These are phyloP conservation scores for Gillenia trifoliata DNA, from an alignment of 306 rosid genomes.

Conservation along the genomic window DNA sequence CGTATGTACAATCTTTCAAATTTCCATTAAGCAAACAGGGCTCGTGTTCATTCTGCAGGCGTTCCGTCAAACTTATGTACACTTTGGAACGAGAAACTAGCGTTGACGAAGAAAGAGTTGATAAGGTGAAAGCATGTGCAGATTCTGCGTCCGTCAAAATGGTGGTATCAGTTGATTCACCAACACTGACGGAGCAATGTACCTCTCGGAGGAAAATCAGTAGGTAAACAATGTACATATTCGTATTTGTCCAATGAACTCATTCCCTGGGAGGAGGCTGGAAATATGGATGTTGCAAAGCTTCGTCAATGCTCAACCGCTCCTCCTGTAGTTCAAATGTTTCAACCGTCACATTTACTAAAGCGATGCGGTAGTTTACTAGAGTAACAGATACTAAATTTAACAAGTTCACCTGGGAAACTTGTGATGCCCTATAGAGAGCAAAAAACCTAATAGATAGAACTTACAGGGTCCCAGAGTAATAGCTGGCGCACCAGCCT, in stretches of 20 bases:
- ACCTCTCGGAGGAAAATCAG: not conserved
- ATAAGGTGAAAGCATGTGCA: slow-evolving; percentile 41
- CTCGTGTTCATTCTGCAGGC: slow-evolving; percentile 40
- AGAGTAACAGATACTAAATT: not conserved
- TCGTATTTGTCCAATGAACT: slow-evolving; percentile 1
- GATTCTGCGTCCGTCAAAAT: slow-evolving; percentile 64
- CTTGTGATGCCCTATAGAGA: not conserved
- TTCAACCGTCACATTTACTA: not conserved
- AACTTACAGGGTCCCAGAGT: slow-evolving; percentile 85
- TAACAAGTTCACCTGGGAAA: not conserved
- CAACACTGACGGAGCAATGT: not conserved
- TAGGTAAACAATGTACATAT: not conserved
- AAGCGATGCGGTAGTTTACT: not conserved
- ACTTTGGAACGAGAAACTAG: slow-evolving; percentile 44
- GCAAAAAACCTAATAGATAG: not conserved
- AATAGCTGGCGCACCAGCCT: slow-evolving; percentile 77
- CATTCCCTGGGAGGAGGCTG: slow-evolving; percentile 48
- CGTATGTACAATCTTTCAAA: not conserved
- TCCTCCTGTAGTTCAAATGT: slow-evolving; percentile 57
- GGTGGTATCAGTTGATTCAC: slow-evolving; percentile 44
- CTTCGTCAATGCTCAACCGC: slow-evolving; percentile 70
- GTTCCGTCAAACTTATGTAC: slow-evolving; percentile 25
- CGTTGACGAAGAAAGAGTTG: slow-evolving; percentile 40
- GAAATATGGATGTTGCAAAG: slow-evolving; percentile 82
- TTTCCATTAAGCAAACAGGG: not conserved